These are phyloP conservation scores for Dendryphion nanum DNA, from an alignment of 2,329 filamentous ascomycete species.

Conservation along the genomic window DNA sequence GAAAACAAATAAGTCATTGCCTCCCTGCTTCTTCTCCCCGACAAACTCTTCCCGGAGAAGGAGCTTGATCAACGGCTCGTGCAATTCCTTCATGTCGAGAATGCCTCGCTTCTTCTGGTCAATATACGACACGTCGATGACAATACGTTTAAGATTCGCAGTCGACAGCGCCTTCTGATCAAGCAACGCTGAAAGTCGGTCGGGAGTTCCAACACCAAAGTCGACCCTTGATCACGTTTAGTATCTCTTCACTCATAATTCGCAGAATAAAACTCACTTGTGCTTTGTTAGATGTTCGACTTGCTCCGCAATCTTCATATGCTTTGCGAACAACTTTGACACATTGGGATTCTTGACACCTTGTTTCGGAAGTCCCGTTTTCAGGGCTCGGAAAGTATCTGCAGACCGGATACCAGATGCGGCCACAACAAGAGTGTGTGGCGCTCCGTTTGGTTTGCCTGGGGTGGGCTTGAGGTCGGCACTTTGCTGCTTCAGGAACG, in stretches of 20 bases:
- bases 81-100: conserved; percentile 92
- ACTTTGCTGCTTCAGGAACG: conserved; percentile 70
- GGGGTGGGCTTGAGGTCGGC: conserved; percentile 63
- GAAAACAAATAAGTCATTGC: conserved; percentile 30
- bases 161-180: conserved; percentile 75
- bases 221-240: conserved; percentile 60
- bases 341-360: conserved; percentile 67
- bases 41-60: conserved; percentile 68
- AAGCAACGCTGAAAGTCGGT: conserved; percentile 76
- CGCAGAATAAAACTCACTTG: conserved; percentile 39
- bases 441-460: conserved; percentile 56
- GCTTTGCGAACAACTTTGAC: conserved; percentile 94
- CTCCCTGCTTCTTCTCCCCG: conserved; percentile 25
- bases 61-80: conserved; percentile 75
- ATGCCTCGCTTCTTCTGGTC: conserved; percentile 93
- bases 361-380: conserved; percentile 49
- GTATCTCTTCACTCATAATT: background rate
- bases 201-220: conserved; percentile 87
- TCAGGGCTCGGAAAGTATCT: conserved; percentile 77
- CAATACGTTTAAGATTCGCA: conserved; percentile 70
- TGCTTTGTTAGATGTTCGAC: conserved; percentile 69
- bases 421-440: conserved; percentile 85
- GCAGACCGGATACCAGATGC: conserved; percentile 82
- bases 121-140: conserved; percentile 89
- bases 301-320: conserved; percentile 91